Conservation (phyloP, 2,329 filamentous ascomycete genomes). For the Microthyrium microscopicum region DNA sequence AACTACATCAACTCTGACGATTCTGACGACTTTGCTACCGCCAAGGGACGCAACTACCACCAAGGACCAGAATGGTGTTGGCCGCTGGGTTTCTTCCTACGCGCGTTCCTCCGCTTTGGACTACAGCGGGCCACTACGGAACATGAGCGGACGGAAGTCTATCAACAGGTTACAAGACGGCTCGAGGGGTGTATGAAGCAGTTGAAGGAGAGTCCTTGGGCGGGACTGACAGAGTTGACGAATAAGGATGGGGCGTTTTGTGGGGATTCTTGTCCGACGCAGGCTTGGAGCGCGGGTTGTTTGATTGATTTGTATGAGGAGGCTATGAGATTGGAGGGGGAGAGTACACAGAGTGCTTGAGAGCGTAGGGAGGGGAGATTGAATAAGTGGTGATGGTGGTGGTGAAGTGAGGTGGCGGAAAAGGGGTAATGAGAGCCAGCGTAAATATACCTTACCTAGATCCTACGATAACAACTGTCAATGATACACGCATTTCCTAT, state of each 20-base stretch:
- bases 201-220: constrained; percentile 69
- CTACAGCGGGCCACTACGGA: constrained; percentile 49
- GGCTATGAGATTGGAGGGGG: constrained; percentile 34
- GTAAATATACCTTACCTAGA: no score
- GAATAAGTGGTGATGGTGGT: no score
- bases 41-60: constrained; percentile 94
- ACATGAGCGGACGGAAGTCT: constrained; percentile 65
- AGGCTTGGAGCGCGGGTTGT: constrained; percentile 91
- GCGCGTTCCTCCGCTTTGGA: constrained; percentile 83
- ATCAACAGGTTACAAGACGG: constrained; percentile 82
- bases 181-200: constrained; percentile 72
- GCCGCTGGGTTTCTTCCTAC: constrained; percentile 90
- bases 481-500: no score
- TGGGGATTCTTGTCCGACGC: constrained; percentile 80
- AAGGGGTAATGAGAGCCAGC: no score
- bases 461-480: no score
- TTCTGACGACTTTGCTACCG: constrained; percentile 74
- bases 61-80: constrained; percentile 97
- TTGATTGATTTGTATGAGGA: constrained; percentile 95
- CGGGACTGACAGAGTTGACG: constrained; percentile 80
- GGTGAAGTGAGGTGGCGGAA: no score
- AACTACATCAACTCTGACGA: constrained; percentile 95
- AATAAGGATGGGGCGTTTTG: constrained; percentile 78
- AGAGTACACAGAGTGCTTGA: no score
- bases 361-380: no score